Conservation (phyloP, 2,329 filamentous ascomycete genomes). For the Phialemonium atrogriseum region DNA sequence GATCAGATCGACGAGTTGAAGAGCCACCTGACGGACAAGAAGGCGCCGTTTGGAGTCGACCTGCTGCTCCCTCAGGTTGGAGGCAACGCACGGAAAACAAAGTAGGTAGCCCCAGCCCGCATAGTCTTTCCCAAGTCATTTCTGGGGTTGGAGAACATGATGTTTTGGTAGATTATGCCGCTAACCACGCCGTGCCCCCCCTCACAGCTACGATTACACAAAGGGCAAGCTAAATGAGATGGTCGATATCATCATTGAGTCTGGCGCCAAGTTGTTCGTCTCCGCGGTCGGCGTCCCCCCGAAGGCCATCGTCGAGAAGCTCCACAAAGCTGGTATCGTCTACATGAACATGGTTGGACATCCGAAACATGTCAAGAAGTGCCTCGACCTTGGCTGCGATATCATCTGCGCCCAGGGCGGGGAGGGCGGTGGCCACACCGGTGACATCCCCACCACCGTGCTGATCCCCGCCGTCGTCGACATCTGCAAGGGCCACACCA, state of each 20-base stretch:
- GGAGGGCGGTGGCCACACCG: slow-evolving; percentile 94
- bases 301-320: slow-evolving; percentile 76
- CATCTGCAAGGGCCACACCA: slow-evolving; percentile 71
- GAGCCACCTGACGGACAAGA: slow-evolving; percentile 79
- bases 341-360: slow-evolving; percentile 99
- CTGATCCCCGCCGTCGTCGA: slow-evolving; percentile 90
- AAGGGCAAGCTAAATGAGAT: slow-evolving; percentile 95
- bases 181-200: slow-evolving; percentile 1
- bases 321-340: slow-evolving; percentile 79
- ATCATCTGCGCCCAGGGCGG: slow-evolving; percentile 98
- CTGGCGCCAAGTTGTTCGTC: slow-evolving; percentile 86
- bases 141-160: too few relatives aligned
- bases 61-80: slow-evolving; percentile 90
- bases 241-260: slow-evolving; percentile 86
- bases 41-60: slow-evolving; percentile 90
- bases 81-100: slow-evolving; percentile 89
- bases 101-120: too few relatives aligned
- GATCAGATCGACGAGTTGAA: slow-evolving; percentile 96
- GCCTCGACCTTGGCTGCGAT: slow-evolving; percentile 82
- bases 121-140: too few relatives aligned
- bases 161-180: not conserved
- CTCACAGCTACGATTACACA: slow-evolving; percentile 89
- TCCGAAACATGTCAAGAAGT: slow-evolving; percentile 98
- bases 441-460: slow-evolving; percentile 83
- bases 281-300: slow-evolving; percentile 93